Conservation (phyloP, 495 filamentous ascomycete species). For the Xylaria nigripes region DNA sequence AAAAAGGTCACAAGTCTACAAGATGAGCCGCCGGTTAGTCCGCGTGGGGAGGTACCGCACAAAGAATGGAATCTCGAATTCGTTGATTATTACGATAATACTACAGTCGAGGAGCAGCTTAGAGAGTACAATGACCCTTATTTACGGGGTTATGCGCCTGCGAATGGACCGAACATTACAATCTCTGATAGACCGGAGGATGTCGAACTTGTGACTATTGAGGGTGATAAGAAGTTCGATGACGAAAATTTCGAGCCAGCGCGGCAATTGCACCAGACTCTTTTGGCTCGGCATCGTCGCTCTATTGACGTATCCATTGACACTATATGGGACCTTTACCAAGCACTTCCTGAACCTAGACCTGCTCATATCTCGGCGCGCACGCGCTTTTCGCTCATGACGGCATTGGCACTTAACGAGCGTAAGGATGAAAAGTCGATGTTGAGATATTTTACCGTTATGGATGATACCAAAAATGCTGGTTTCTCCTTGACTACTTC, state of each 20-base stretch:
- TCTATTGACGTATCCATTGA: constrained; percentile 30
- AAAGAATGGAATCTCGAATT: constrained; percentile 40
- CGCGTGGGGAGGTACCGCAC: background rate
- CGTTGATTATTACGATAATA: constrained; percentile 39
- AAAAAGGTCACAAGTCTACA: background rate
- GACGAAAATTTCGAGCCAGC: constrained; percentile 21
- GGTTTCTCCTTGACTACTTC: constrained; percentile 52
- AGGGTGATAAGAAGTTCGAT: constrained; percentile 16
- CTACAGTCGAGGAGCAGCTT: constrained; percentile 39
- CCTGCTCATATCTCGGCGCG: constrained; percentile 52
- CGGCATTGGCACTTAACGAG: constrained; percentile 56
- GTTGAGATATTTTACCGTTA: constrained; percentile 72
- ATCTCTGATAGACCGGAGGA: constrained; percentile 40
- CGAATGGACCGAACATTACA: constrained; percentile 33
- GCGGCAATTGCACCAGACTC: constrained; percentile 26
- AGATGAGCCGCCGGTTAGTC: background rate
- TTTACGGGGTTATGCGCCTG: constrained; percentile 37
- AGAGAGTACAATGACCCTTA: constrained; percentile 38
- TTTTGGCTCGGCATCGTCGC: constrained; percentile 24
- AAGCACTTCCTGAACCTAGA: constrained; percentile 48
- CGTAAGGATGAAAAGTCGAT: constrained; percentile 50
- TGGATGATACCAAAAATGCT: constrained; percentile 70
- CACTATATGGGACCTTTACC: constrained; percentile 35
- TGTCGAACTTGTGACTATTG: constrained; percentile 34
- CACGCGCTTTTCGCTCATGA: constrained; percentile 57